Percentiles rank a stretch among this genome's conserved stretches.
Evolutionary conservation across 345 rosid genomes (phyloP).

Genomic region (Cardamine resedifolia): DNA sequence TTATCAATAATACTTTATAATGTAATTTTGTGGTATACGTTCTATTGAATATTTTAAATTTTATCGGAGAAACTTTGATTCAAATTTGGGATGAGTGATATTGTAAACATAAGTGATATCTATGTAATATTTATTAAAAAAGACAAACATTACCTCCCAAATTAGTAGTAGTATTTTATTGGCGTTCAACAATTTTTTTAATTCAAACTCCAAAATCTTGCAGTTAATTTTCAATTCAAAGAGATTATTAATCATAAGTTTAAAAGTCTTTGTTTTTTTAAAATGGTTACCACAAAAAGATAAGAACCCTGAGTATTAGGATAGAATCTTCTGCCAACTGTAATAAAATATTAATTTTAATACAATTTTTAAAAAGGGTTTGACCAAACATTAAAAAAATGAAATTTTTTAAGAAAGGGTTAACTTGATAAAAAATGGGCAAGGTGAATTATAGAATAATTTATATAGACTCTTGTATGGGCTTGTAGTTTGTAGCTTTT

Average conservation of each 20-base stretch:
- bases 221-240: background rate
- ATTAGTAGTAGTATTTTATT: background rate
- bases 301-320: background rate
- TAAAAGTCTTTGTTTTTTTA: background rate
- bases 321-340: constrained; percentile 8
- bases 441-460: background rate
- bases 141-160: background rate
- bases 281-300: background rate
- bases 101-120: background rate
- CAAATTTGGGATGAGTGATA: background rate
- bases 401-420: background rate
- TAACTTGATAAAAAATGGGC: constrained; percentile 21
- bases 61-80: background rate
- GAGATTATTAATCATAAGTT: background rate
- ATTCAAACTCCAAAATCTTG: no score
- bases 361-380: background rate
- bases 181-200: no score
- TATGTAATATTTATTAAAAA: background rate
- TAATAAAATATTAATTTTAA: background rate
- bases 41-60: background rate
- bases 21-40: background rate
- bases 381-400: background rate
- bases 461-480: background rate
- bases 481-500: background rate
- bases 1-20: background rate